Conservation (phyloP, 2,329 filamentous ascomycete species). For the Periconia sp. region DNA sequence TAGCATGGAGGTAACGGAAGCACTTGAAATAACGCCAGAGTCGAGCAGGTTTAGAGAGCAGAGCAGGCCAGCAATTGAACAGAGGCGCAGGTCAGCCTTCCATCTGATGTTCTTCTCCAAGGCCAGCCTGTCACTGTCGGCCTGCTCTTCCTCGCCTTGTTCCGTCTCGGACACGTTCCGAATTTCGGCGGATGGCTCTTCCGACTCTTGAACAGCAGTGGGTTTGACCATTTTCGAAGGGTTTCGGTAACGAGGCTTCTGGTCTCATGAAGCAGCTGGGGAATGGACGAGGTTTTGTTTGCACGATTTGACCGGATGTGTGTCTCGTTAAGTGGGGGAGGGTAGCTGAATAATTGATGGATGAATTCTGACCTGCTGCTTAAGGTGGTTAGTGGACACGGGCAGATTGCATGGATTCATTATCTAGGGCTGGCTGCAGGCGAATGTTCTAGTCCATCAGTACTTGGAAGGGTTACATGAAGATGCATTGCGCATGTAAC, state of each 20-base stretch:
- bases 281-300: slow-evolving; percentile 17
- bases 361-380: neutral
- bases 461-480: neutral
- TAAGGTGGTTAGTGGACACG: neutral
- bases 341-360: neutral
- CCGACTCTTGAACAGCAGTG: slow-evolving; percentile 3
- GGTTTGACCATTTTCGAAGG: slow-evolving; percentile 5
- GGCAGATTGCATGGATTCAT: neutral
- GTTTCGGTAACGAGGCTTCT: neutral
- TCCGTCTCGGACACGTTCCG: neutral
- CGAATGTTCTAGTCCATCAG: neutral
- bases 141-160: neutral
- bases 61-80: slow-evolving; percentile 70
- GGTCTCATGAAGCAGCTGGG: slow-evolving; percentile 1
- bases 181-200: slow-evolving; percentile 1
- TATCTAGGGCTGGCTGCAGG: neutral
- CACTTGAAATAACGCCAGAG: slow-evolving; percentile 69
- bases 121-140: slow-evolving; percentile 14
- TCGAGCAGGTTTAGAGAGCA: slow-evolving; percentile 71
- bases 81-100: slow-evolving; percentile 69
- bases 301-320: slow-evolving; percentile 38
- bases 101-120: slow-evolving; percentile 55
- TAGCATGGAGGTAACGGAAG: slow-evolving; percentile 69
- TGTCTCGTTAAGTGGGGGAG: too few species aligned
- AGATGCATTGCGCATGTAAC: too few species aligned